Evolutionary conservation across 306 rosid genomes (phyloP).

Genomic region (Coriaria nepalensis): DNA sequence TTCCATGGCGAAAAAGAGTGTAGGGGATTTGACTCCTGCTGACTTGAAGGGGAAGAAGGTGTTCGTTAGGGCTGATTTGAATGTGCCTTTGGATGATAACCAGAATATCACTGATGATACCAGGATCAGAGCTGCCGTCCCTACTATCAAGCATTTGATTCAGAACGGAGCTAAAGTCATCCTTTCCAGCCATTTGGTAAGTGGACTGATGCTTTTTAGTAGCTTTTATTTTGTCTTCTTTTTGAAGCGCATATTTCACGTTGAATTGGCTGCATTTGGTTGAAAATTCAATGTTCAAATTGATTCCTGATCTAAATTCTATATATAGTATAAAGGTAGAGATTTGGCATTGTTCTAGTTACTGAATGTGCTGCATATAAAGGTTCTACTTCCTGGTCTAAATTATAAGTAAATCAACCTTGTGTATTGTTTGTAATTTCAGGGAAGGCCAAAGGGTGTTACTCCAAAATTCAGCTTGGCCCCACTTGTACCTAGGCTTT

Average conservation of each 20-base stretch:
- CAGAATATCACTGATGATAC: constrained; percentile 78
- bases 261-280: no score
- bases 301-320: no score
- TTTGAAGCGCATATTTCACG: constrained; percentile 5
- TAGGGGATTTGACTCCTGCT: constrained; percentile 59
- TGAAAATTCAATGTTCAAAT: no score
- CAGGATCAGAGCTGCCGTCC: constrained; percentile 79
- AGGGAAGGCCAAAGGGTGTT: constrained; percentile 98
- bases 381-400: no score
- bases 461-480: constrained; percentile 92
- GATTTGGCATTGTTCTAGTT: no score
- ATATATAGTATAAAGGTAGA: no score
- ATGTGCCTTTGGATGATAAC: constrained; percentile 86
- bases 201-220: neutral
- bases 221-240: neutral
- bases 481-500: constrained; percentile 90
- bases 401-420: no score
- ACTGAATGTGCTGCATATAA: no score
- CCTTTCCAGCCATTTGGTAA: constrained; percentile 62
- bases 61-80: constrained; percentile 84
- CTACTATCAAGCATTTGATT: constrained; percentile 68
- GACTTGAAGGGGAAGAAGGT: constrained; percentile 93
- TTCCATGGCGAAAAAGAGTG: constrained; percentile 80
- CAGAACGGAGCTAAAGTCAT: constrained; percentile 68
- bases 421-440: constrained; percentile 19